phyloP scores from a whole-genome alignment of 2,329 filamentous ascomycete genomes.

The Pestalotiopsis sp. region DNA sequence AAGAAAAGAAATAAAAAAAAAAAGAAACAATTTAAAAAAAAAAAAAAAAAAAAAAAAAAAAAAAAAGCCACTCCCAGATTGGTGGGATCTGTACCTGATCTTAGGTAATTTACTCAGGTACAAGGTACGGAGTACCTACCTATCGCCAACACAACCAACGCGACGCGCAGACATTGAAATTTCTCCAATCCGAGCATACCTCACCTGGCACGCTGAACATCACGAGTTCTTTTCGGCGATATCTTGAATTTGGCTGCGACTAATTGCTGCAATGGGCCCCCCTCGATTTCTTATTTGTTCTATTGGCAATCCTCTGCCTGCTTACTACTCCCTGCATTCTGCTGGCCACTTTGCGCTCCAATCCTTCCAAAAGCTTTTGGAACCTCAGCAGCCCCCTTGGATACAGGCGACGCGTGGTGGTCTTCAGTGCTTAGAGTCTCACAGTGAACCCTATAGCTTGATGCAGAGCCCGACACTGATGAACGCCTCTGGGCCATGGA shows the following conservation, averaged over 20 bases:
- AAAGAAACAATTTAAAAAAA: no score
- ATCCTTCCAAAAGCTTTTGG: slow-evolving; percentile 53
- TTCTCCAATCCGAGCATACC: no score
- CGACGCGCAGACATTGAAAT: no score
- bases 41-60: no score
- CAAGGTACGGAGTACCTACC: no score
- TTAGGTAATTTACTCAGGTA: no score
- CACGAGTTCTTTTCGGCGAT: neutral
- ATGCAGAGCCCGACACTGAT: slow-evolving; percentile 77
- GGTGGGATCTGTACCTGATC: no score
- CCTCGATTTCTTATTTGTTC: slow-evolving; percentile 75
- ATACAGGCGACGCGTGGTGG: slow-evolving; percentile 45
- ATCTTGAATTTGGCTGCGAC: neutral
- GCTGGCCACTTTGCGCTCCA: slow-evolving; percentile 80
- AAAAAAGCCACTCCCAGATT: no score
- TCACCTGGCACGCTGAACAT: no score
- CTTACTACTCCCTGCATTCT: slow-evolving; percentile 79
- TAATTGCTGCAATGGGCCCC: slow-evolving; percentile 17
- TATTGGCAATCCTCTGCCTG: slow-evolving; percentile 79
- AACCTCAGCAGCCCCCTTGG: slow-evolving; percentile 49
- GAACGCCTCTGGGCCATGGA: slow-evolving; percentile 78
- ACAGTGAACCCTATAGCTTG: slow-evolving; percentile 59
- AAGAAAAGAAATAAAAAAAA: no score
- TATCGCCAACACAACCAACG: no score
- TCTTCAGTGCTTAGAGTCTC: slow-evolving; percentile 49